Evolutionary conservation across 495 filamentous ascomycete species (phyloP).

Genomic region (Astrothelium macrocarpum): DNA sequence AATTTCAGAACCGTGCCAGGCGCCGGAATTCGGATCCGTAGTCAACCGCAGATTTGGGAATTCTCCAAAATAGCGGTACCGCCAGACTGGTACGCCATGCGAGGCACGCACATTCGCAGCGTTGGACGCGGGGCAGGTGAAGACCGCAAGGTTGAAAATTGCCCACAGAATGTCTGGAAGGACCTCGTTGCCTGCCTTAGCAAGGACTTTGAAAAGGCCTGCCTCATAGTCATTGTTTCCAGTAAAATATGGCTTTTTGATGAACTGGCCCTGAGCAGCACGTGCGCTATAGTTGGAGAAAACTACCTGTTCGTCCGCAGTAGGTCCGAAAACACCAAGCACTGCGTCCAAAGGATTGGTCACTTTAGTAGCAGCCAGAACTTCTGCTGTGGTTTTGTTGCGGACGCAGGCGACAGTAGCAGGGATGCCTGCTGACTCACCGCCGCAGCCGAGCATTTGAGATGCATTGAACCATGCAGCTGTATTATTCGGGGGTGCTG

Average conservation of each 20-base stretch:
- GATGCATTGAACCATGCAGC: constrained; percentile 35
- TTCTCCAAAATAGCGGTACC: constrained; percentile 43
- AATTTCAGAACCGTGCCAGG: constrained; percentile 42
- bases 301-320: constrained; percentile 11
- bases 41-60: constrained; percentile 38
- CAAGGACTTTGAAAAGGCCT: constrained; percentile 35
- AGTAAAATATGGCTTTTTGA: constrained; percentile 24
- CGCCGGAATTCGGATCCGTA: constrained; percentile 30
- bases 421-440: neutral
- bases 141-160: constrained; percentile 36
- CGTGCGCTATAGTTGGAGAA: constrained; percentile 12
- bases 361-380: constrained; percentile 26
- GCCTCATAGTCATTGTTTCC: constrained; percentile 41
- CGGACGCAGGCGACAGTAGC: constrained; percentile 39
- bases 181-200: constrained; percentile 21
- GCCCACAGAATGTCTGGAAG: constrained; percentile 29
- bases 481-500: constrained; percentile 21
- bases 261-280: constrained; percentile 9
- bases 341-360: neutral
- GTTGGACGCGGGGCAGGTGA: constrained; percentile 37
- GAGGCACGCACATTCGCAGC: constrained; percentile 29
- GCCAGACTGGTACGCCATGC: constrained; percentile 38
- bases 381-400: constrained; percentile 20
- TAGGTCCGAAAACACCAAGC: constrained; percentile 2
- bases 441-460: constrained; percentile 35